These are phyloP conservation scores for Mucor racemosus DNA, from an alignment of 371 early-diverging fungal genomes.

Conservation along the genomic window DNA sequence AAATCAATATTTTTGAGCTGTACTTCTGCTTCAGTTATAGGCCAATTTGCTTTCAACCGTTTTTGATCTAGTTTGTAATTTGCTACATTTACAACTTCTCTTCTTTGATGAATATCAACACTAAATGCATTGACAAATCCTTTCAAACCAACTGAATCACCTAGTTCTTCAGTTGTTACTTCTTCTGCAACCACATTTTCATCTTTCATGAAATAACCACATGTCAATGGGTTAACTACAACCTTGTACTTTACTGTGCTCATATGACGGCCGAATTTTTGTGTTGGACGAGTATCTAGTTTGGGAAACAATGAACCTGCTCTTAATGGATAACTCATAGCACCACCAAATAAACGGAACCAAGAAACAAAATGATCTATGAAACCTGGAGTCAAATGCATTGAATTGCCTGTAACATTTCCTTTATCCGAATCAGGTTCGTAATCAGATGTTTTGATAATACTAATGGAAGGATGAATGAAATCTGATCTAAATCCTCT, in stretches of 20 bases:
- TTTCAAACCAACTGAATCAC: slow-evolving; percentile 36
- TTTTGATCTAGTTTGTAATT: slow-evolving; percentile 11
- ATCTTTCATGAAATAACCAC: slow-evolving; percentile 50
- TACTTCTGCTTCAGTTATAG: slow-evolving; percentile 34
- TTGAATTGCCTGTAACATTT: slow-evolving; percentile 34
- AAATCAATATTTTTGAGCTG: slow-evolving; percentile 36
- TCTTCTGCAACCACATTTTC: slow-evolving; percentile 25
- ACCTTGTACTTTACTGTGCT: slow-evolving; percentile 49
- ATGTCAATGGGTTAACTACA: slow-evolving; percentile 37
- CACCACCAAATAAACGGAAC: slow-evolving; percentile 49
- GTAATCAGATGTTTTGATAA: slow-evolving; percentile 26
- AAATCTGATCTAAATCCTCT: slow-evolving; percentile 68
- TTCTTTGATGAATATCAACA: slow-evolving; percentile 37
- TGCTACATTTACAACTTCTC: slow-evolving; percentile 14
- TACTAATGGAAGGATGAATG: slow-evolving; percentile 65
- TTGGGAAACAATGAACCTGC: slow-evolving; percentile 42
- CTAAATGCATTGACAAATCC: slow-evolving; percentile 29
- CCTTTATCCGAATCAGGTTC: not conserved
- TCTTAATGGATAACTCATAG: slow-evolving; percentile 48
- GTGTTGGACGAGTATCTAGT: slow-evolving; percentile 29
- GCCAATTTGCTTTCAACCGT: slow-evolving; percentile 22
- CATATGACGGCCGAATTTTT: slow-evolving; percentile 47
- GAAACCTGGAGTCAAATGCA: slow-evolving; percentile 51
- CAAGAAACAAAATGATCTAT: slow-evolving; percentile 46
- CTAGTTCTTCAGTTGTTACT: slow-evolving; percentile 11